Percentiles rank a stretch among this genome's conserved stretches.
Evolutionary conservation across 2,329 filamentous ascomycete species (phyloP).

Genomic region (Phyllosticta capitalensis): DNA sequence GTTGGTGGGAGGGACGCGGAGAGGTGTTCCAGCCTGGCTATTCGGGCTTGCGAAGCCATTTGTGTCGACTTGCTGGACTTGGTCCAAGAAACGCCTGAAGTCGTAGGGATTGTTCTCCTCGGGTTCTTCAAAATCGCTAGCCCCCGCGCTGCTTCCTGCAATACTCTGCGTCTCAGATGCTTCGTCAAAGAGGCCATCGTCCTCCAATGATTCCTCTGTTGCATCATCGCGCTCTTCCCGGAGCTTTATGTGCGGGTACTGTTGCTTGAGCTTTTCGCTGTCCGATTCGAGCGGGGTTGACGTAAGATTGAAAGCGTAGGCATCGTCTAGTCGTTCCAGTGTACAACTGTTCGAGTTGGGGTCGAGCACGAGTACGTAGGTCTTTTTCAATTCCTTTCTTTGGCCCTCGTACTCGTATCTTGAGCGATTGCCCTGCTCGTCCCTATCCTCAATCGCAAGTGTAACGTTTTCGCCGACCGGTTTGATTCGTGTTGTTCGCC

Average conservation of each 20-base stretch:
- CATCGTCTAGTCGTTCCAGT: constrained; percentile 71
- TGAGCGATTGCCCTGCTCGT: constrained; percentile 17
- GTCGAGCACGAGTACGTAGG: constrained; percentile 61
- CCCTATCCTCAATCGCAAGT: constrained; percentile 17
- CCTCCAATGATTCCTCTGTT: constrained; percentile 15
- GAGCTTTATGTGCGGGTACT: constrained; percentile 55
- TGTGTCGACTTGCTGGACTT: constrained; percentile 24
- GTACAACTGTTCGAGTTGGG: constrained; percentile 64
- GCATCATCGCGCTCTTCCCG: constrained; percentile 13
- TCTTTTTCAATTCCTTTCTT: constrained; percentile 22
- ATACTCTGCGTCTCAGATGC: constrained; percentile 4
- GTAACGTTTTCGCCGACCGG: constrained; percentile 18
- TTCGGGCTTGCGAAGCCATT: constrained; percentile 20
- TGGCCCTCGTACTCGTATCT: constrained; percentile 33
- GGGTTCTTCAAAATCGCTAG: constrained; percentile 24
- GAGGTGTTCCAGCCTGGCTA: constrained; percentile 7
- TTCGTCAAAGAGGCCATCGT: constrained; percentile 22
- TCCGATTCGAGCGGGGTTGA: constrained; percentile 58
- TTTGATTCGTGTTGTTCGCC: constrained; percentile 21
- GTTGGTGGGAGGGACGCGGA: constrained; percentile 2
- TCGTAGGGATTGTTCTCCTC: constrained; percentile 40
- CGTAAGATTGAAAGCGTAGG: constrained; percentile 78
- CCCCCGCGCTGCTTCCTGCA: background rate
- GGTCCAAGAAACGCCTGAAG: constrained; percentile 37
- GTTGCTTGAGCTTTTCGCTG: constrained; percentile 51